Evolutionary conservation across 352 stramenopile species (phyloP).

Genomic region (Globisporangium irregulare): DNA sequence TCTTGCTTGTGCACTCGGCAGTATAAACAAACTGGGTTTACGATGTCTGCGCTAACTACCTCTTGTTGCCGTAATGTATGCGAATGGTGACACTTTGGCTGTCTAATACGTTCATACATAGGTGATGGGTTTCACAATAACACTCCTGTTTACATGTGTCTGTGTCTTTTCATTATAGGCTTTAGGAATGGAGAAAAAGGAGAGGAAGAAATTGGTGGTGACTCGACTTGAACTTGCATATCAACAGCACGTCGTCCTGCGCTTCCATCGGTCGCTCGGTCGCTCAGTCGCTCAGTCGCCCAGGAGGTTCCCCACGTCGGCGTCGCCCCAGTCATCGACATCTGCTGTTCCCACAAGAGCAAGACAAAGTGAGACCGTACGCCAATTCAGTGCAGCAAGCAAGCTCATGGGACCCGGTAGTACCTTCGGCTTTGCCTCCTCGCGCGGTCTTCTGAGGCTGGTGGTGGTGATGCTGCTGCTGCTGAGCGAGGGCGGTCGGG

Average conservation of each 20-base stretch:
- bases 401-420: constrained; percentile 3
- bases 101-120: not conserved
- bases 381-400: constrained; percentile 13
- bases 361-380: constrained; percentile 12
- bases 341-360: constrained; percentile 27
- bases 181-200: not conserved
- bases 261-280: not conserved
- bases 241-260: not conserved
- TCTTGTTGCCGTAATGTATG: not conserved
- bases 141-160: not conserved
- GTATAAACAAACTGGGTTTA: constrained; percentile 19
- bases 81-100: not conserved
- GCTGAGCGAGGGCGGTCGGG: constrained; percentile 7
- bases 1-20: constrained; percentile 26
- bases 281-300: constrained; percentile 41
- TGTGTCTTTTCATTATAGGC: constrained; percentile 3
- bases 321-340: constrained; percentile 79
- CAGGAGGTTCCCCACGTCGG: constrained; percentile 73
- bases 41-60: not conserved
- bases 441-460: constrained; percentile 27
- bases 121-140: not conserved
- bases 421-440: constrained; percentile 56
- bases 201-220: not conserved
- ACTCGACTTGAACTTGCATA: not conserved
- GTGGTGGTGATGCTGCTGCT: constrained; percentile 18